Evolutionary conservation across 352 stramenopile genomes (phyloP), one percentile per base, ranked within the genome.

Genomic region (Pythium angustatum): DNA sequence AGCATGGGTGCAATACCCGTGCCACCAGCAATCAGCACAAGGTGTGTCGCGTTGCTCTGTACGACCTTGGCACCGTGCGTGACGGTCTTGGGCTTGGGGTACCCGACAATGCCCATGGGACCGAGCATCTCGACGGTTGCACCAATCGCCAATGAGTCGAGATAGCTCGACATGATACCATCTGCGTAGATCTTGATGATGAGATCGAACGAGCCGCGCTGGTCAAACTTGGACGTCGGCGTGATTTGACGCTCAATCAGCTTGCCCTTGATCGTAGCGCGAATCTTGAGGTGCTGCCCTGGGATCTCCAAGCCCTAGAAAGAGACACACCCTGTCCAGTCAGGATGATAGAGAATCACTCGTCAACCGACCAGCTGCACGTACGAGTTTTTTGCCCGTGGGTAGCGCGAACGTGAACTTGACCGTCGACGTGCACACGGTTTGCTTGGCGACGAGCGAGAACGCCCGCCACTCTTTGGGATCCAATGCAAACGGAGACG

Each of bases 1-100:
- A 96, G 82, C 85, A 96, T 93, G 0, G 87, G 87, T 10, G 85
- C 78, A 58, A 96, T 91, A 54, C 87, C 87, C 22, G 77, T 93
- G 8, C 87, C 87, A 0, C 78, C 87, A 54, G 87, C 84, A 64
- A 96, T 61, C 58, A 94, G 71, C 36, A 91, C 82, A 30, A 93
- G 60, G 47, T 96, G 82, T n/a, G 58, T 67, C 21, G 81, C 77
- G 31, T 60, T 49, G 36, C 36, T 26, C 33, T 86, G 40, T 41
- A 86, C 79, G 2, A 66, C 52, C 31, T 81, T 79, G 28, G 73
- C 72, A 15, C 78, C 75, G 30, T 76, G 72, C 15, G 76, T 86
- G 52, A 93, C 72, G 0, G 77, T 71, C 2, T 75, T 76, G 0
- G 79, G 69, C 9, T 75, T 67, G 2, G 81, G 75, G 58, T 95